These are phyloP conservation scores for Daedalea quercina DNA, from an alignment of 768 basidiomycete species.

Conservation along the genomic window DNA sequence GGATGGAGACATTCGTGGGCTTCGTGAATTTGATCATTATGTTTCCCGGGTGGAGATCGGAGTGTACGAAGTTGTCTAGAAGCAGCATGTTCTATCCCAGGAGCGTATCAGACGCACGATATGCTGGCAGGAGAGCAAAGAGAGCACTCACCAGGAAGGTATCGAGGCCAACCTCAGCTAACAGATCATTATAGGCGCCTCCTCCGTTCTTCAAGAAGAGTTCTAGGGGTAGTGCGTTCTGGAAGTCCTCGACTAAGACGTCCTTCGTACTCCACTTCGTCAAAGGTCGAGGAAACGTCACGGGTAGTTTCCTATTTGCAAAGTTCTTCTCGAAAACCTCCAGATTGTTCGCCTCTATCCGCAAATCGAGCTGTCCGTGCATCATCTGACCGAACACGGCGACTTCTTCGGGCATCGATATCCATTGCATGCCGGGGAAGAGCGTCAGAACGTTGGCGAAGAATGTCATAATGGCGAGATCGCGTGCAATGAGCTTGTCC, in stretches of 20 bases:
- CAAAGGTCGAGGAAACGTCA: slow-evolving; percentile 88
- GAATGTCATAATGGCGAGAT: slow-evolving; percentile 92
- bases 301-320: slow-evolving; percentile 64
- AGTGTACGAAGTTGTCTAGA: slow-evolving; percentile 95
- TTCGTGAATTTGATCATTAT: slow-evolving; percentile 97
- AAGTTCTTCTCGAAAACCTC: slow-evolving; percentile 85
- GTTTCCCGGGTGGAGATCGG: slow-evolving; percentile 89
- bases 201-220: slow-evolving; percentile 83
- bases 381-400: slow-evolving; percentile 94
- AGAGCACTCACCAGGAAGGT: slow-evolving; percentile 89
- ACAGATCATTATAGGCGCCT: slow-evolving; percentile 81
- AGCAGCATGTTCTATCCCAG: slow-evolving; percentile 86
- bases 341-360: slow-evolving; percentile 87
- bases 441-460: slow-evolving; percentile 75
- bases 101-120: neutral
- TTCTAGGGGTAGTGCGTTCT: slow-evolving; percentile 89
- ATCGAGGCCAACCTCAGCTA: slow-evolving; percentile 91
- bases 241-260: slow-evolving; percentile 86
- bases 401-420: slow-evolving; percentile 94
- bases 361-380: slow-evolving; percentile 87
- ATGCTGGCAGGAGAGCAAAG: too few species aligned
- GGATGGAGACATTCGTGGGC: slow-evolving; percentile 62
- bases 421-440: slow-evolving; percentile 93
- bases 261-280: slow-evolving; percentile 75
- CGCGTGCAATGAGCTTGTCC: slow-evolving; percentile 73